Evolutionary conservation across 371 early-diverging fungal genomes (phyloP), one percentile per base, ranked within the genome.

Genomic region (Mucor racemosus): DNA sequence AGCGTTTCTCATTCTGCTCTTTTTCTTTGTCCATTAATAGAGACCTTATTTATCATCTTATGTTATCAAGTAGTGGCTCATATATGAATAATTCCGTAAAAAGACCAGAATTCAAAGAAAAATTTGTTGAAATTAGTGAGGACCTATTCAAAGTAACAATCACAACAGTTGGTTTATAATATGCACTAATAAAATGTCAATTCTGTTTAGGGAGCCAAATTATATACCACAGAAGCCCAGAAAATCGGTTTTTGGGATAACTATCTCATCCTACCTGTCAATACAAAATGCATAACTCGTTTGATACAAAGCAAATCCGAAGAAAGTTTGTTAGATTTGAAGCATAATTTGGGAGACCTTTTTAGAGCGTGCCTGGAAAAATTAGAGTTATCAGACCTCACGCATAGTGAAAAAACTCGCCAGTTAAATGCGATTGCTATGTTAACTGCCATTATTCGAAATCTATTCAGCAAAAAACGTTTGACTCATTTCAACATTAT

Each of bases 401-500:
- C 38, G 33, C 53, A 61, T 33, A 72, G 58, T 42, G 76, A 76
- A 55, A 44, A 58, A n/a, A 66, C 64, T 35, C 75, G 76, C 13
- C 78, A 76, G 42, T 26, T 54, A 15, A 67, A 82, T 58, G 73
- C 75, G 17, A 65, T 69, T 15, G 54, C 75, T 54, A 61, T 85
- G 0, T 39, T 87, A 34, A 72, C 83, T 1, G 71, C 77, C n/a
- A 60, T 87, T 3, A 62, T 85, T 31, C 78, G 81, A n/a, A 77
- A 72, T 50, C 71, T 87, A 14, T 87, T 80, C 60, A 70, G 75
- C 9, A 87, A 87, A 58, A 74, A 75, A 42, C 75, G 83, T 31
- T 78, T 87, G 10, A 72, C 73, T 53, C 80, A 84, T 65, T 85
- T 85, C 59, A 85, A 87, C 67, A 82, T 87, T 36, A 81, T 87